Evolutionary conservation across 306 rosid species (phyloP), one percentile per base, ranked within the genome.

Genomic region (Quillaja saponaria): DNA sequence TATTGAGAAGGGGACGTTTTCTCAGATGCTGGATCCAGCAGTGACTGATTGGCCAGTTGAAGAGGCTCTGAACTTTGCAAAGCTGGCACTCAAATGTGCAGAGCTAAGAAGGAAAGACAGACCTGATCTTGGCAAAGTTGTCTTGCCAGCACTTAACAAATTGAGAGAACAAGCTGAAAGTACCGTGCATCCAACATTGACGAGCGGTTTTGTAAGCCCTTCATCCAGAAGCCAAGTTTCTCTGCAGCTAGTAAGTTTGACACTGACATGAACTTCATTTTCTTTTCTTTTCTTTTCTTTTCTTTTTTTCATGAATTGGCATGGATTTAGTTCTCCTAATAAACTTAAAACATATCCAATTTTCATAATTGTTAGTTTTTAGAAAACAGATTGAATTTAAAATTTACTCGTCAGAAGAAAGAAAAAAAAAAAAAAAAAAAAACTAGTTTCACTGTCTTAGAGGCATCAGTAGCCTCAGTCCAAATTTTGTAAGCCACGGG

Each of bases 71-170:
- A 58, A 13, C 10, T 75, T 88, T 9, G 98, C 96, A 41, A 80
- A 80, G 49, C 1, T 91, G 49, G 84, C 84, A n/a, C 66, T 91
- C 25, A 59, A 80, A 45, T 91, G 98, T 55, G 83, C 95, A 0
- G 98, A 91, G 79, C 58, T 91, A 28, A 71, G 98, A 58, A 38
- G 96, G 17, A 84, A 68, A 76, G 98, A 91, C 61, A 72, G 98
- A 28, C 98, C 96, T 2, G 98, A 91, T 69, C 98, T 91, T 50
- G 81, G 69, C 21, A 86, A 58, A 34, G 87, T 39, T 10, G 13
- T 91, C 68, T 64, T 88, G 8, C 98, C 98, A 11, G 92, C 86
- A 68, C 88, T 91, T 2, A 48, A 79, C 60, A 84, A 76, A 64
- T 58, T 91, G 58, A 84, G 86, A 79, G 67, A 13, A 28, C 49